Percentiles rank a stretch among this genome's conserved stretches.
Conservation (phyloP, 345 rosid genomes). For the Boechera stricta region DNA sequence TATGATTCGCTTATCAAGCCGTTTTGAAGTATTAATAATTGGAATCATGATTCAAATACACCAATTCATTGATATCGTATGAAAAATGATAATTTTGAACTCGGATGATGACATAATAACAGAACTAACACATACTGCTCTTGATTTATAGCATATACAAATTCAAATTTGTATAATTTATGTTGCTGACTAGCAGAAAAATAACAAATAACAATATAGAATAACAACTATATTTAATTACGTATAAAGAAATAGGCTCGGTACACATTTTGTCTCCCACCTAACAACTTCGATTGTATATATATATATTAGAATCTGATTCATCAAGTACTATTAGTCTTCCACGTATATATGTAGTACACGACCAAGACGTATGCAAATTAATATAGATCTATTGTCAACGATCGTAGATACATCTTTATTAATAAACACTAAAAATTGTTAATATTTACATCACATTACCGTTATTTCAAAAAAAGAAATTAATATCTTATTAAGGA, state of each 20-base stretch:
- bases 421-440: too few relatives aligned
- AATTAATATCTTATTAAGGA: too few relatives aligned
- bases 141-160: not conserved
- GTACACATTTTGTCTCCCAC: conserved; percentile 28
- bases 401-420: conserved; percentile 1
- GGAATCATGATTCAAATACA: not conserved
- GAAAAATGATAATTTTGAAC: not conserved
- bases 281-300: conserved; percentile 35
- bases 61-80: not conserved
- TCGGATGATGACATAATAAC: not conserved
- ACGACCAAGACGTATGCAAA: conserved; percentile 26
- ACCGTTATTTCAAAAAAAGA: too few relatives aligned
- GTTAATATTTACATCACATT: too few relatives aligned
- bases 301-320: conserved; percentile 23
- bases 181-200: not conserved
- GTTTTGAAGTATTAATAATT: not conserved
- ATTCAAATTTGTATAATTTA: not conserved
- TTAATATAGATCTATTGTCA: conserved; percentile 6
- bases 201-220: not conserved
- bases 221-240: not conserved
- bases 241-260: not conserved
- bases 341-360: conserved; percentile 32
- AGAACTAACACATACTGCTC: not conserved
- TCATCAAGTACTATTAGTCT: conserved; percentile 8
- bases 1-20: not conserved